Conservation (phyloP, 1,139 yeast genomes). For the Blastobotrys illinoisensis region DNA sequence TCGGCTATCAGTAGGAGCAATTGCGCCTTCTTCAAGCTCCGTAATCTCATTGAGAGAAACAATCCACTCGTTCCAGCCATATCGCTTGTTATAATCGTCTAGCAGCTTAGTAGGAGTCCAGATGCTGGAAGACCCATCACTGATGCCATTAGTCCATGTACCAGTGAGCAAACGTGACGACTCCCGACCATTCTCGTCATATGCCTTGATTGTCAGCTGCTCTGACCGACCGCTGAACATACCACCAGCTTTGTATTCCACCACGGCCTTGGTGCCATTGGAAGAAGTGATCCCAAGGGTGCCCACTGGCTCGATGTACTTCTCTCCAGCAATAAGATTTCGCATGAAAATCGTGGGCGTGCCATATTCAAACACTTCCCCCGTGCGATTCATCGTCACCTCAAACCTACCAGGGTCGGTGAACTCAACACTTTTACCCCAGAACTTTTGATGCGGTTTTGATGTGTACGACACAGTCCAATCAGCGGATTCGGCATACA, state of each 20-base stretch:
- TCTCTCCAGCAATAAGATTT: slow-evolving; percentile 90
- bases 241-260: slow-evolving; percentile 57
- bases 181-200: slow-evolving; percentile 34
- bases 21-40: slow-evolving; percentile 49
- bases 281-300: slow-evolving; percentile 62
- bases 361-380: slow-evolving; percentile 70
- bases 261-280: slow-evolving; percentile 59
- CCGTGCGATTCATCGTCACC: slow-evolving; percentile 51
- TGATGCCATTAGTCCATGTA: slow-evolving; percentile 60
- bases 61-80: slow-evolving; percentile 81
- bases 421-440: slow-evolving; percentile 91
- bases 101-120: slow-evolving; percentile 69
- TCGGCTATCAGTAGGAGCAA: slow-evolving; percentile 88
- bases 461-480: slow-evolving; percentile 80
- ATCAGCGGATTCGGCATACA: slow-evolving; percentile 60
- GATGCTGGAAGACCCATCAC: slow-evolving; percentile 10
- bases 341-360: slow-evolving; percentile 81
- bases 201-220: slow-evolving; percentile 56
- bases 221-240: slow-evolving; percentile 89
- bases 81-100: slow-evolving; percentile 54
- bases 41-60: slow-evolving; percentile 79
- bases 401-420: slow-evolving; percentile 64
- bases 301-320: slow-evolving; percentile 85
- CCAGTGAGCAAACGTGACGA: slow-evolving; percentile 46
- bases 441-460: slow-evolving; percentile 81